Conservation (phyloP, 2,329 filamentous ascomycete species). For the Fusarium poae region DNA sequence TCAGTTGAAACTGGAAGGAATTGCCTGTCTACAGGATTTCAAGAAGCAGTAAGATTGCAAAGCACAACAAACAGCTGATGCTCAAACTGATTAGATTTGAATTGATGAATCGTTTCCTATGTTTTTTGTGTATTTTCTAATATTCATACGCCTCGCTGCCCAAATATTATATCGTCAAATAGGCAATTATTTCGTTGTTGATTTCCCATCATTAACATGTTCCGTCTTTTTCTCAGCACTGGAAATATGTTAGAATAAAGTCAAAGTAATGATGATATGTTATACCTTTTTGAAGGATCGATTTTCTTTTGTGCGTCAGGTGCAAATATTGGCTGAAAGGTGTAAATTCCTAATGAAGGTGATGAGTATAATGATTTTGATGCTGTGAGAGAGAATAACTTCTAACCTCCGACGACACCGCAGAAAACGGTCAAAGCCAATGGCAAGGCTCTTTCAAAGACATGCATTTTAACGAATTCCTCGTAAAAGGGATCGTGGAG, state of each 20-base stretch:
- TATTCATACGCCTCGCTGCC: not conserved
- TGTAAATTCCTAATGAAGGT: conserved; percentile 53
- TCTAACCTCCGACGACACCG: conserved; percentile 55
- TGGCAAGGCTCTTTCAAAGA: conserved; percentile 54
- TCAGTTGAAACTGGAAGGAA: not conserved
- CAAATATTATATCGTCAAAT: not conserved
- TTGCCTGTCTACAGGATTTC: not conserved
- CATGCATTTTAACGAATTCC: conserved; percentile 48
- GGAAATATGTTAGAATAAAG: not conserved
- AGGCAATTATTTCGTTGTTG: conserved; percentile 23
- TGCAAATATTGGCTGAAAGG: conserved; percentile 54
- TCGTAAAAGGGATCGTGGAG: not conserved
- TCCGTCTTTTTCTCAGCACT: conserved; percentile 32
- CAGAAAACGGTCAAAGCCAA: conserved; percentile 55
- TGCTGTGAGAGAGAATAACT: conserved; percentile 6
- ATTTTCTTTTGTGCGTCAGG: conserved; percentile 36
- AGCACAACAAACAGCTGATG: not conserved
- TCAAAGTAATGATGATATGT: too few relatives aligned
- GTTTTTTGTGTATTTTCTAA: not conserved
- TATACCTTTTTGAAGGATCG: conserved; percentile 30
- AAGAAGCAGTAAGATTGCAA: not conserved
- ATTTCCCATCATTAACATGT: conserved; percentile 20
- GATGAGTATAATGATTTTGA: conserved; percentile 16
- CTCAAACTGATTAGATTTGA: not conserved
- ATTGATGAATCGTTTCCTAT: not conserved